A percentile compares a stretch with the other conserved stretches of the same genome.
Evolutionary conservation across 108 stramenopile genomes (phyloP).

Genomic region (Skeletonema menzelii): DNA sequence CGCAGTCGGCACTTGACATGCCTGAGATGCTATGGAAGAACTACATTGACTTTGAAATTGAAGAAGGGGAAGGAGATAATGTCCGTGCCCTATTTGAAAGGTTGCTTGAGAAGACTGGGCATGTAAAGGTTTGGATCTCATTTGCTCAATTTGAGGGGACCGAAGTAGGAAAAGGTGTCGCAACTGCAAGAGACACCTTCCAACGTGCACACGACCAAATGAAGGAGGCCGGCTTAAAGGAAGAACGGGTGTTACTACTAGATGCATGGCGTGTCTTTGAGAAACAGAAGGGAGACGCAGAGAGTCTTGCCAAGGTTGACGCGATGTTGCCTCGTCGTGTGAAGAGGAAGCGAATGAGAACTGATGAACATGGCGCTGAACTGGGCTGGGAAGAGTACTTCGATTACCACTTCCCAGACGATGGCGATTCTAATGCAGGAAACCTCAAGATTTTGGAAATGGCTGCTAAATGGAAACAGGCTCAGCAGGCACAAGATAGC

Average conservation of each 20-base stretch:
- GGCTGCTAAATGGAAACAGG: conserved; percentile 96
- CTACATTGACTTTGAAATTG: conserved; percentile 98
- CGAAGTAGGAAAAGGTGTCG: conserved; percentile 69
- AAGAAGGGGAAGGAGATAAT: conserved; percentile 76
- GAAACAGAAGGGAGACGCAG: conserved; percentile 74
- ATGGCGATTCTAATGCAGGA: conserved; percentile 71
- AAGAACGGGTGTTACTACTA: conserved; percentile 92
- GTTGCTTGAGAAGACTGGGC: conserved; percentile 90
- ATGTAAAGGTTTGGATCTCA: conserved; percentile 93
- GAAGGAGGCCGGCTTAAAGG: conserved; percentile 84
- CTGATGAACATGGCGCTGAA: conserved; percentile 80
- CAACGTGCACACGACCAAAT: conserved; percentile 86
- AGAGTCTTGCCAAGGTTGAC: conserved; percentile 72
- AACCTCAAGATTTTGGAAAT: conserved; percentile 96
- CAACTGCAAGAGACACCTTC: conserved; percentile 74
- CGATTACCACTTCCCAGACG: conserved; percentile 98
- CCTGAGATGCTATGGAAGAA: conserved; percentile 98
- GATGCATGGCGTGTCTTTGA: conserved; percentile 96
- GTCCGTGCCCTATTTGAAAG: conserved; percentile 90
- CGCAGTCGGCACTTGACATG: conserved; percentile 94
- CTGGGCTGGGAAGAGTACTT: conserved; percentile 98
- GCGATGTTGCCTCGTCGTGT: conserved; percentile 88
- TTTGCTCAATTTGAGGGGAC: conserved; percentile 83
- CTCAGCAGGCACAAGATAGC: conserved; percentile 50
- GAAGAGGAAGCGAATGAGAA: conserved; percentile 93